These are phyloP conservation scores for Malbranchea zuffiana DNA, from an alignment of 2,329 filamentous ascomycete species.

Conservation along the genomic window DNA sequence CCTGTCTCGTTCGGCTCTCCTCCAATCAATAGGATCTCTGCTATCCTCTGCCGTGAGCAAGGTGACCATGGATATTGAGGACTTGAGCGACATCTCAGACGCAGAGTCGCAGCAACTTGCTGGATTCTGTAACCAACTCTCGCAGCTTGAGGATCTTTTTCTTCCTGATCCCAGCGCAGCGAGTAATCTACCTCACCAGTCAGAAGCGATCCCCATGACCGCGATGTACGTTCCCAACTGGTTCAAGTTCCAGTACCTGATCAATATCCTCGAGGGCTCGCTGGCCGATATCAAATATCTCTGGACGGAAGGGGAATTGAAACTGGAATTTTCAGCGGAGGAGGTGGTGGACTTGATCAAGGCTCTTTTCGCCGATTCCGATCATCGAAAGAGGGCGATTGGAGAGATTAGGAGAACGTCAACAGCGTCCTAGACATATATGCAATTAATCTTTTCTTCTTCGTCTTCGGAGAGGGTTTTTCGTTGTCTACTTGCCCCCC, in stretches of 20 bases:
- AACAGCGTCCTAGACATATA: conserved; percentile 13
- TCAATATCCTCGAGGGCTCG: conserved; percentile 52
- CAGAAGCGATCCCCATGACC: conserved; percentile 40
- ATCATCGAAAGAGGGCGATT: conserved; percentile 48
- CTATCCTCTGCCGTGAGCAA: conserved; percentile 48
- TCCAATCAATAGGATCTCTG: conserved; percentile 52
- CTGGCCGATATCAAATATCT: conserved; percentile 55
- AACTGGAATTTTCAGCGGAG: conserved; percentile 49
- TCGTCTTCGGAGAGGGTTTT: neutral
- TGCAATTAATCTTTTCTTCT: neutral
- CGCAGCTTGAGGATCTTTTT: conserved; percentile 48
- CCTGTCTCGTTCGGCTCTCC: conserved; percentile 48
- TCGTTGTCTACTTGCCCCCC: neutral
- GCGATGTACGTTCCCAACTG: conserved; percentile 52
- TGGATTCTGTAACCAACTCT: conserved; percentile 45
- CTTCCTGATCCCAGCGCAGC: conserved; percentile 31
- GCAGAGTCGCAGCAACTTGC: conserved; percentile 51
- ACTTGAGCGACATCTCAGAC: conserved; percentile 53
- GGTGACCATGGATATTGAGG: conserved; percentile 51
- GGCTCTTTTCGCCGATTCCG: conserved; percentile 54
- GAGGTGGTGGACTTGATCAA: conserved; percentile 54
- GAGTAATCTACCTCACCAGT: conserved; percentile 19
- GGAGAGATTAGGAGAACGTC: conserved; percentile 41
- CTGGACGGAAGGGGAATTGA: conserved; percentile 54
- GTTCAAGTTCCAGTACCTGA: conserved; percentile 55